These are phyloP conservation scores for Abortiporus biennis DNA, from an alignment of 1,284 basidiomycete species.

Conservation along the genomic window DNA sequence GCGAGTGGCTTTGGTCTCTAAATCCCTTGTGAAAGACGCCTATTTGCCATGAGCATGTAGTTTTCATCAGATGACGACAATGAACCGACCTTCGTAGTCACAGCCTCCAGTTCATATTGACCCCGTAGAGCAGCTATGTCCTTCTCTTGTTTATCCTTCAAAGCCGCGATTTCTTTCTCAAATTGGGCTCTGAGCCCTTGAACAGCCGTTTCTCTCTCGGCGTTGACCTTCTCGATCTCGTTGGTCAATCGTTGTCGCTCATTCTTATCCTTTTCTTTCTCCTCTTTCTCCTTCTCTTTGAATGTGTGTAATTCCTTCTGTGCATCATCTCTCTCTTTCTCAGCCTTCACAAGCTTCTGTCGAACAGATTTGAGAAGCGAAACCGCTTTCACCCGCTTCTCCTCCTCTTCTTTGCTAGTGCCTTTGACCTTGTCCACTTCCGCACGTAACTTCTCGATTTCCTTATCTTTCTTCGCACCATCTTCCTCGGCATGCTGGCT, in stretches of 20 bases:
- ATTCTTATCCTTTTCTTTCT: constrained; percentile 56
- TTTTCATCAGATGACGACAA: constrained; percentile 3
- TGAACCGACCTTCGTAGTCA: constrained; percentile 62
- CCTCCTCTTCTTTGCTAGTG: constrained; percentile 84
- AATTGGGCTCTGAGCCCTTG: constrained; percentile 64
- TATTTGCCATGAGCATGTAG: constrained; percentile 28
- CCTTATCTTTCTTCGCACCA: constrained; percentile 40
- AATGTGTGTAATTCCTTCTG: constrained; percentile 44
- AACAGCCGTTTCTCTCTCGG: constrained; percentile 69
- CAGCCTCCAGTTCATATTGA: constrained; percentile 74
- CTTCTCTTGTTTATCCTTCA: constrained; percentile 69
- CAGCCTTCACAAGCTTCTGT: constrained; percentile 86
- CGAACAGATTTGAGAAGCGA: constrained; percentile 87
- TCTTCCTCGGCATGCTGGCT: constrained; percentile 41
- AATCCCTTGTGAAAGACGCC: constrained; percentile 66
- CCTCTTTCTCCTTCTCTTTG: constrained; percentile 55
- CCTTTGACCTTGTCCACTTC: constrained; percentile 61
- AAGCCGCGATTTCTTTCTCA: constrained; percentile 63
- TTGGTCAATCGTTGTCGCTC: constrained; percentile 52
- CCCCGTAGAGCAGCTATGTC: constrained; percentile 61
- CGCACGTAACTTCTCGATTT: constrained; percentile 48
- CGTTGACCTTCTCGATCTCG: constrained; percentile 53
- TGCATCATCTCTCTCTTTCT: constrained; percentile 85
- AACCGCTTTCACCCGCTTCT: constrained; percentile 92
- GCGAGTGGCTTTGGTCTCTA: constrained; percentile 53